Evolutionary conservation across 1,139 yeast species (phyloP).

Genomic region (Diutina mesorugosa): DNA sequence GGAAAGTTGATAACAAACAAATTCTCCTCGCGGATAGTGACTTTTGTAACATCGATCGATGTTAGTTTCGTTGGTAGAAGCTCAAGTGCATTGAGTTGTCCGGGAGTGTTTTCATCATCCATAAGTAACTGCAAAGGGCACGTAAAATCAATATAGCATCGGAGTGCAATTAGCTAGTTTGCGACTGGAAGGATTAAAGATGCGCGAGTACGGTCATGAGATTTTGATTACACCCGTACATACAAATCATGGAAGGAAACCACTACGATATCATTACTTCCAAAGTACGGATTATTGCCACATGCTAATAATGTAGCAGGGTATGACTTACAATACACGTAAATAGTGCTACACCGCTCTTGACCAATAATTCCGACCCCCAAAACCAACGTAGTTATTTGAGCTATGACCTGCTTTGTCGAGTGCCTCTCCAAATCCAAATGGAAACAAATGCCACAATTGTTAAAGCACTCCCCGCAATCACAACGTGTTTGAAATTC

Average conservation of each 20-base stretch:
- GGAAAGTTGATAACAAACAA: background rate
- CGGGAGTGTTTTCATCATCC: background rate
- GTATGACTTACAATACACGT: too few relatives aligned
- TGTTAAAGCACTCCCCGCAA: slow-evolving; percentile 58
- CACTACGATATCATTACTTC: too few relatives aligned
- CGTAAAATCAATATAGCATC: background rate
- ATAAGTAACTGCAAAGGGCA: background rate
- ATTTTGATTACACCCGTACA: too few relatives aligned
- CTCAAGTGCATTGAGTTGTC: background rate
- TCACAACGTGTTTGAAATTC: slow-evolving; percentile 33
- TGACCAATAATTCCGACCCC: too few relatives aligned
- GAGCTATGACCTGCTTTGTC: background rate
- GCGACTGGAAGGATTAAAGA: background rate
- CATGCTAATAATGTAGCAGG: too few relatives aligned
- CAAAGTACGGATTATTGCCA: too few relatives aligned
- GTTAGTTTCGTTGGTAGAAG: background rate
- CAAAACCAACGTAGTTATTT: too few relatives aligned
- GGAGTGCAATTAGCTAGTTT: background rate
- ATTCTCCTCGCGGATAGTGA: background rate
- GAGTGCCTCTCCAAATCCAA: slow-evolving; percentile 38
- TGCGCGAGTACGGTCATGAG: too few relatives aligned
- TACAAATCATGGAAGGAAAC: too few relatives aligned
- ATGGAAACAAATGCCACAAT: slow-evolving; percentile 46
- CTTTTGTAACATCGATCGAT: background rate
- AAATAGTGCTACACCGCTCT: too few relatives aligned